Conservation (phyloP, 352 stramenopile species). For the Phytophthora podocarpi region DNA sequence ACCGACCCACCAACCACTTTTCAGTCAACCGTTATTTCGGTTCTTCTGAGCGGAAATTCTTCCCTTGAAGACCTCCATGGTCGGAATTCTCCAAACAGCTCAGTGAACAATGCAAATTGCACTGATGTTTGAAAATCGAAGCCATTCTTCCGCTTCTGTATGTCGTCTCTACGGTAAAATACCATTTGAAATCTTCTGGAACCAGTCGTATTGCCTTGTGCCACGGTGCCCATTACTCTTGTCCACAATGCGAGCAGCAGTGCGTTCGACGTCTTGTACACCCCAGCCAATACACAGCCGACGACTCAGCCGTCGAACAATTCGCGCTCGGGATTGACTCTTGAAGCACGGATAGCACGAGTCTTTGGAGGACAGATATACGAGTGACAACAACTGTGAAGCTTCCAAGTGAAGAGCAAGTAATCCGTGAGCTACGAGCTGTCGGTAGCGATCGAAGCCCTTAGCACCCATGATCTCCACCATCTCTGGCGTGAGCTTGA, state of each 20-base stretch:
- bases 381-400: slow-evolving; percentile 91
- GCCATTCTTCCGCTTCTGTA: background rate
- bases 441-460: slow-evolving; percentile 92
- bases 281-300: slow-evolving; percentile 65
- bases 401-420: slow-evolving; percentile 93
- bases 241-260: slow-evolving; percentile 63
- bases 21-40: no score
- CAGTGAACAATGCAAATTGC: background rate
- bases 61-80: background rate
- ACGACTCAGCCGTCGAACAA: slow-evolving; percentile 55
- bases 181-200: slow-evolving; percentile 88
- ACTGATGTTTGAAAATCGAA: no score
- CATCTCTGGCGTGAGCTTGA: slow-evolving; percentile 99
- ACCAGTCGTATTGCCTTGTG: slow-evolving; percentile 89
- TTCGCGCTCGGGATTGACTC: slow-evolving; percentile 40
- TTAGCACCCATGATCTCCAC: slow-evolving; percentile 91
- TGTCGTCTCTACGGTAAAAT: slow-evolving; percentile 49
- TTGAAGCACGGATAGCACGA: slow-evolving; percentile 95
- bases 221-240: slow-evolving; percentile 79
- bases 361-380: slow-evolving; percentile 91
- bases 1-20: no score
- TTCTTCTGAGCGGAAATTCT: no score
- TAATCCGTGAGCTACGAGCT: slow-evolving; percentile 93
- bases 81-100: background rate
- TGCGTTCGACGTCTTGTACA: slow-evolving; percentile 56